Evolutionary conservation across 352 stramenopile genomes (phyloP).

Genomic region (Phytopythium litorale): DNA sequence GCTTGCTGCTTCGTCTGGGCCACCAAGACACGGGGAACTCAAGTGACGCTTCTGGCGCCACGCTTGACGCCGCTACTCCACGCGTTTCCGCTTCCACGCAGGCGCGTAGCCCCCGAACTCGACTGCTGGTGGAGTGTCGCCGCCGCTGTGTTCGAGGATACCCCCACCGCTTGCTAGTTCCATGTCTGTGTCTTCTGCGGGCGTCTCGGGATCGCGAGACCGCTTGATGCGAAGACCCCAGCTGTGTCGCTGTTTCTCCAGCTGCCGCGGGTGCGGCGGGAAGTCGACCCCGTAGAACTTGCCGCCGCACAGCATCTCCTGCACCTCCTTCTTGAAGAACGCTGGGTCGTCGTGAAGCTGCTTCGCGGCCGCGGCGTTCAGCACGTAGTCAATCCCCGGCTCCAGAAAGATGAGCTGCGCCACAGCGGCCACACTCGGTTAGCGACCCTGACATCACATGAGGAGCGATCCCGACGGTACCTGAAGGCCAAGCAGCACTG

Average conservation of each 20-base stretch:
- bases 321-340: constrained; percentile 47
- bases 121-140: constrained; percentile 29
- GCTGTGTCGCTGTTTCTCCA: constrained; percentile 47
- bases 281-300: constrained; percentile 65
- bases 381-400: constrained; percentile 59
- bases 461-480: constrained; percentile 19
- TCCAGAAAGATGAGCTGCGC: constrained; percentile 77
- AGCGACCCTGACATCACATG: neutral
- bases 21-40: neutral
- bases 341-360: constrained; percentile 43
- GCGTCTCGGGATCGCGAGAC: constrained; percentile 31
- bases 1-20: neutral
- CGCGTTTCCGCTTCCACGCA: constrained; percentile 60
- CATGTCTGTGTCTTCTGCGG: constrained; percentile 25
- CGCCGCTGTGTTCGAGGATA: constrained; percentile 8
- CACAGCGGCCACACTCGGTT: neutral
- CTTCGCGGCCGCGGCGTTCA: constrained; percentile 53
- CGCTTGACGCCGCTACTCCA: constrained; percentile 26
- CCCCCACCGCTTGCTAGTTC: constrained; percentile 21
- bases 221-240: constrained; percentile 56
- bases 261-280: constrained; percentile 44
- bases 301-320: constrained; percentile 64
- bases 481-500: constrained; percentile 79
- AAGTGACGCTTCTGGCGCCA: neutral
- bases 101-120: constrained; percentile 28